Evolutionary conservation across 2,329 filamentous ascomycete genomes (phyloP), one percentile per base, ranked within the genome.

Genomic region (Penicillium concentricum): DNA sequence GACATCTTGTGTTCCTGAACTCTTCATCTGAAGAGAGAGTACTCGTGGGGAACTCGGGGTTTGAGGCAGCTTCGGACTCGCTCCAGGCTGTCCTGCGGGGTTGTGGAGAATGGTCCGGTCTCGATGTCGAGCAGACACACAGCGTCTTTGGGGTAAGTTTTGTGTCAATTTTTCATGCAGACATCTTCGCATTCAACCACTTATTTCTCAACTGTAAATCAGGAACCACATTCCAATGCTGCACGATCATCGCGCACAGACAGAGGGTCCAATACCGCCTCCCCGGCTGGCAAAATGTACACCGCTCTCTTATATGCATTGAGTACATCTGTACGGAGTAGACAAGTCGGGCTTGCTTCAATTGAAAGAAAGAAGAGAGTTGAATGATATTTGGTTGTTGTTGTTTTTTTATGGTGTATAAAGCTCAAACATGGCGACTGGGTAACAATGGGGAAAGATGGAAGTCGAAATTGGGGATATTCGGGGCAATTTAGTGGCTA

Each of bases 1-100:
- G 81, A 78, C 77, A 80, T 83, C 37, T 59, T 66, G 61, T 55
- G 28, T 47, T 61, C 43, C 58, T 57, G 46, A 30, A 45, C 54
- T 63, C 61, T 67, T 67, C 69, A 74, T 71, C 58, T 60, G 66
- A 38, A 56, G 34, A 54, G 22, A 58, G 39, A 42, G 26, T n/a
- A 51, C 37, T 54, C 18, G 45, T 41, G 51, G 57, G 53, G 53
- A 47, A 43, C 32, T 26, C 48, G 24, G 28, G 30, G 10, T 35
- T 41, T 49, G 43, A 38, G 34, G 39, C 52, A 22, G 28, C 32
- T 42, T 35, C 24, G 28, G 44, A 32, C 20, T 38, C 18, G 28
- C 22, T 22, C 32, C 47, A 44, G 26, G 32, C 41, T 52, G 30
- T 45, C 35, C 54, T 22, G 50, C 35, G 51, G 58, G 52, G 45